Conservation (phyloP, 2,329 filamentous ascomycete genomes). For the Penicillium griseofulvum region DNA sequence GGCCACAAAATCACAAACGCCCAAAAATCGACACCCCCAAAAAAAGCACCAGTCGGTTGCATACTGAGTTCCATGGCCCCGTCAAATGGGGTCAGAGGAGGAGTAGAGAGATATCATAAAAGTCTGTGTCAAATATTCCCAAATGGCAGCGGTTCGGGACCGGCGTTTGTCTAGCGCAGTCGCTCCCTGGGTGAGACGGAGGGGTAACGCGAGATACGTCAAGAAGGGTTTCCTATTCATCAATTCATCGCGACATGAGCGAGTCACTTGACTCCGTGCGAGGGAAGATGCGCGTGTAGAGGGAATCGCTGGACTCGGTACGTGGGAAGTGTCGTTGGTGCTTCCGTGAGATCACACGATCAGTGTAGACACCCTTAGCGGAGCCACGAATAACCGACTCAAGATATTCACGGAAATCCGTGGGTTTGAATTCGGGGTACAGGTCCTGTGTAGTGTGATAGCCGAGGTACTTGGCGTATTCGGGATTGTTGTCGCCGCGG, state of each 20-base stretch:
- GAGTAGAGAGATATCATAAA: slow-evolving; percentile 14
- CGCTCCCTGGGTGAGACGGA: slow-evolving; percentile 7
- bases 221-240: neutral
- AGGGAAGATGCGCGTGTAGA: slow-evolving; percentile 37
- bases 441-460: slow-evolving; percentile 54
- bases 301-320: slow-evolving; percentile 37
- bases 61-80: slow-evolving; percentile 9
- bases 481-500: slow-evolving; percentile 54
- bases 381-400: slow-evolving; percentile 44
- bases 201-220: slow-evolving; percentile 2
- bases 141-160: slow-evolving; percentile 3
- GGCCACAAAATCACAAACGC: slow-evolving; percentile 20
- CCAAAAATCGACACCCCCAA: slow-evolving; percentile 18
- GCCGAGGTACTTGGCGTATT: slow-evolving; percentile 55
- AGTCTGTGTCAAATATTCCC: slow-evolving; percentile 15
- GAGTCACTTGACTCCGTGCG: slow-evolving; percentile 38
- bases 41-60: slow-evolving; percentile 15
- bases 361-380: slow-evolving; percentile 38
- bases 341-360: slow-evolving; percentile 36
- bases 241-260: slow-evolving; percentile 33
- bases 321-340: slow-evolving; percentile 38
- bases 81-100: slow-evolving; percentile 10
- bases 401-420: slow-evolving; percentile 41
- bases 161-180: slow-evolving; percentile 10
- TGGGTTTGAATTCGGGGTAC: slow-evolving; percentile 52